Evolutionary conservation across 371 early-diverging fungal genomes (phyloP).

Genomic region (Thermomucor indicae-seudaticae): DNA sequence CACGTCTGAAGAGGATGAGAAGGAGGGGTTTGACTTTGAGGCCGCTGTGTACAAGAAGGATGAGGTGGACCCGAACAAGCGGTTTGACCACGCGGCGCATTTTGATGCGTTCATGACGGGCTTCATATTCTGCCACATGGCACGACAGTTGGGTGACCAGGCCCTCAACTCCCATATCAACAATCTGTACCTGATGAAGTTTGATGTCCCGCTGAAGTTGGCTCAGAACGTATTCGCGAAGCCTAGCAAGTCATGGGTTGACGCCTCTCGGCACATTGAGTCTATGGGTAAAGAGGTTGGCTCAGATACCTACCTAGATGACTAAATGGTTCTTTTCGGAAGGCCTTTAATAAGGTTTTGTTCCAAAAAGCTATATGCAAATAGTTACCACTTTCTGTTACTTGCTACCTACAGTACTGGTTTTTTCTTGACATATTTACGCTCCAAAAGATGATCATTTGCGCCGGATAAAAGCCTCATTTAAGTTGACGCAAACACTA

Average conservation of each 20-base stretch:
- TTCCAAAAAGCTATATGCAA: no score
- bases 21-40: conserved; percentile 3
- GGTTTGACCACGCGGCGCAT: conserved; percentile 72
- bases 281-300: no score
- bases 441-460: no score
- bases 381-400: no score
- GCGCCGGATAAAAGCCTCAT: no score
- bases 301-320: no score
- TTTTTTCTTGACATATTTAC: no score
- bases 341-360: no score
- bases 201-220: conserved; percentile 56
- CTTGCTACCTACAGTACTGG: no score
- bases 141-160: conserved; percentile 8
- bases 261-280: no score
- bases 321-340: no score
- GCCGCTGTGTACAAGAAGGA: not conserved
- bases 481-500: no score
- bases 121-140: conserved; percentile 67
- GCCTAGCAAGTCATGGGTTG: conserved; percentile 15
- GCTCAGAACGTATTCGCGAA: conserved; percentile 51
- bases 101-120: conserved; percentile 97
- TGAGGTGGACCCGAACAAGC: not conserved
- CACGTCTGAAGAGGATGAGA: not conserved
- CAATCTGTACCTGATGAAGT: conserved; percentile 71
- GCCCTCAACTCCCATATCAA: conserved; percentile 34